Evolutionary conservation across 2,329 filamentous ascomycete species (phyloP).

Genomic region (Ceratocystis huliohia): DNA sequence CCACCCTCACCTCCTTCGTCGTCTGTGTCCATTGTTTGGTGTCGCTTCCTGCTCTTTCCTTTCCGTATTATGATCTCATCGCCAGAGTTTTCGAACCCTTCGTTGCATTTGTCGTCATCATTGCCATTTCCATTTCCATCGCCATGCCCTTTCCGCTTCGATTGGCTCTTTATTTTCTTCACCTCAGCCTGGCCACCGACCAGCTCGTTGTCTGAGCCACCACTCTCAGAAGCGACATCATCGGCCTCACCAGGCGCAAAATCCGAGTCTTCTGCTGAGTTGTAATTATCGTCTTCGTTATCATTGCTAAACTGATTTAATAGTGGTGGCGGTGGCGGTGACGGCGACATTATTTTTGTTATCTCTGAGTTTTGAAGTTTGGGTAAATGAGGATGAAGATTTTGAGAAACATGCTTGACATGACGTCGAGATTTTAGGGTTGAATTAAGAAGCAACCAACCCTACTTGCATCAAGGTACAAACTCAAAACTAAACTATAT

Average conservation of each 20-base stretch:
- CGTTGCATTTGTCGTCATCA: neutral
- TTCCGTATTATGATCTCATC: conserved; percentile 57
- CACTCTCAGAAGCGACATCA: conserved; percentile 24
- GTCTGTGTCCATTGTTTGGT: conserved; percentile 35
- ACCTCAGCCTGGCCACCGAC: neutral
- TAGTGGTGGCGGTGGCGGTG: neutral
- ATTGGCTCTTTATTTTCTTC: conserved; percentile 18
- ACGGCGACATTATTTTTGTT: neutral
- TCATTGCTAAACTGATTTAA: neutral
- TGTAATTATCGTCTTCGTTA: conserved; percentile 35
- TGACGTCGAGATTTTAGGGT: neutral
- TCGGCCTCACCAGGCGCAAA: conserved; percentile 46
- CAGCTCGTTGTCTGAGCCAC: conserved; percentile 18
- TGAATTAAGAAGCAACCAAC: neutral
- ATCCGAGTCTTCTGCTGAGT: conserved; percentile 60
- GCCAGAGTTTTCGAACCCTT: conserved; percentile 51
- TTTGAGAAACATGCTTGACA: neutral
- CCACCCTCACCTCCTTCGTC: conserved; percentile 49
- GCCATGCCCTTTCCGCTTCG: conserved; percentile 28
- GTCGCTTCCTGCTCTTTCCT: conserved; percentile 39
- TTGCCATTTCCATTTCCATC: conserved; percentile 18
- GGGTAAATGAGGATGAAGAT: neutral
- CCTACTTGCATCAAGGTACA: neutral
- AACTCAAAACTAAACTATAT: neutral
- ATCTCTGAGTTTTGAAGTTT: neutral